Base-by-base conservation (phyloP, 257 asterid genomes). In the Plectranthus barbatus region DNA sequence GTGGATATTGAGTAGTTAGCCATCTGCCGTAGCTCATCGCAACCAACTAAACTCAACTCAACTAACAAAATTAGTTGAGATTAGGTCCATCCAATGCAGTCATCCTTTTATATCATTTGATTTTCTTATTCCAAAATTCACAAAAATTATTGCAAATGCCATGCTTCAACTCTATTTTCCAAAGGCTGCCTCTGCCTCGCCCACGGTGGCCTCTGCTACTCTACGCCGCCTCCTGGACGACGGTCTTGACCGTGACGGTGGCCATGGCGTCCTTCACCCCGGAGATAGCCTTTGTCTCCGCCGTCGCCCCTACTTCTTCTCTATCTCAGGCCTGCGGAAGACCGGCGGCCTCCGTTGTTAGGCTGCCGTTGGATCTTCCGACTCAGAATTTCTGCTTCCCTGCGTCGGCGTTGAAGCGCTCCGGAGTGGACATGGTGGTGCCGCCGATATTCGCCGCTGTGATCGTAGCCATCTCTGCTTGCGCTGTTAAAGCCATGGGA, bases 401-500 rank as follows among this genome's bases (percentile, higher is more conserved):
- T 4, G 71, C 70, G 29, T 67, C 83, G 49, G 44, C 72, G n/a
- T 81, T 91, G 51, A 77, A 54, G 57, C 76, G 84, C 65, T 84
- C 96, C 13, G 59, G 62, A 40, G 37, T 83, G 20, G 96, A 91
- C 50, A 18, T 84, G 36, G 8, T 91, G 5, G 94, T 91, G 9
- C 98, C 98, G 18, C 96, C 95, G 5, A 68, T 91, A 37, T 91
- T 91, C 10, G 95, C 98, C 0, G 96, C 91, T 0, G 60, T 78
- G 2, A 64, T 91, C 46, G 98, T 91, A 0, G 85, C 83, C 53
- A 70, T 68, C 54, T 83, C 94, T 39, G 96, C 95, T 31, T 84
- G 76, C 36, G 77, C 78, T 34, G 83, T 91, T 47, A 86, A 75
- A 66, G 98, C 91, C 39, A 33, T 87, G 53, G 95, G 89, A 15